Base-by-base conservation (phyloP, 495 filamentous ascomycete species). In the Penicillium crystallinum region DNA sequence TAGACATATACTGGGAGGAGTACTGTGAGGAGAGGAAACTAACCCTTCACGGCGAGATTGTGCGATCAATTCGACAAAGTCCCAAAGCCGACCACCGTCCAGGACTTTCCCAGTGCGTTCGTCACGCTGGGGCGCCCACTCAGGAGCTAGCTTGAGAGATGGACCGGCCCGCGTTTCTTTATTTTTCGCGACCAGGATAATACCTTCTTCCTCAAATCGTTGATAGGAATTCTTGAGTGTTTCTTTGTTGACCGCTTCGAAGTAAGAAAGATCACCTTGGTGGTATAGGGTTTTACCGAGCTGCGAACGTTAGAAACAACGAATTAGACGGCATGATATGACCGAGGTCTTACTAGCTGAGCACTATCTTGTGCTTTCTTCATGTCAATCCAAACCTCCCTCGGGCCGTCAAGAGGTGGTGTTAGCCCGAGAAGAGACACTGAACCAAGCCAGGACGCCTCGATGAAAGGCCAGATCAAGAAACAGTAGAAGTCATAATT, bases 401-500 rank as follows among this genome's bases (percentile, higher is more conserved):
- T 77, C 33, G 76, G 70, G 30, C 77, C 70, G 19, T 74, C 71
- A 4, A 77, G 49, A 2, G 88, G 90, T 3, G 92, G 91, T 0
- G 88, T 87, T 7, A 97, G 77, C 10, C 91, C 89, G 68, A 95
- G 82, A 2, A 97, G 77, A 2, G 88, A 88, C 0, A 97, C 85
- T 0, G 89, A 85, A 6, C 89, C 91, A 12, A 97, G 81, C 93
- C 93, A 98, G 40, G 76, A 82, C 0, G 90, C 86, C 64, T 98
- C 93, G 49, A 97, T 90, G 59, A 97, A 97, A 0, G 93, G 93
- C 93, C 93, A 97, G 55, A 97, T 90, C 18, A 97, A 69, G 77
- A 97, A 97, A 68, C 91, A 96, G 70, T 98, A 97, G 68, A 97
- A 98, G 61, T 97, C 93, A 63, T 85, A 97, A 61, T 96, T 96